These are phyloP conservation scores for Jasminum sambac DNA, from an alignment of 257 asterid genomes.

Conservation along the genomic window DNA sequence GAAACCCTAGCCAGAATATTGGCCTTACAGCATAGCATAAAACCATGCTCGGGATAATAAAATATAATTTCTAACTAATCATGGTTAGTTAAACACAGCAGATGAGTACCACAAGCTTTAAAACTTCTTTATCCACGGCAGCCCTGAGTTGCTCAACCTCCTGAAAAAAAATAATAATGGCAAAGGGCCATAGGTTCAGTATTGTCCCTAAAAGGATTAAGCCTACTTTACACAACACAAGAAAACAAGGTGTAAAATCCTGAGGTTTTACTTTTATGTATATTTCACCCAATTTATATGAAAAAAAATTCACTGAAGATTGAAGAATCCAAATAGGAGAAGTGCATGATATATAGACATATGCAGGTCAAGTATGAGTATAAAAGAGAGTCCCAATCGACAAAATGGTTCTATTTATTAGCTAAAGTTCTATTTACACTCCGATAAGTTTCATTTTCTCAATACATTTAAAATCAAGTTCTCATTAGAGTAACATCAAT, in stretches of 20 bases:
- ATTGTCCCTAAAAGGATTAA: background rate
- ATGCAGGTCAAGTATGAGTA: background rate
- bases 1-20: constrained; percentile 16
- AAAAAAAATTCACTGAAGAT: background rate
- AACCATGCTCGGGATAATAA: constrained; percentile 13
- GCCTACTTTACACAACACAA: background rate
- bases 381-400: background rate
- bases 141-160: constrained; percentile 80
- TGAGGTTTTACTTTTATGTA: background rate
- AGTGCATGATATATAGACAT: background rate
- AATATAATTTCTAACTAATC: constrained; percentile 10
- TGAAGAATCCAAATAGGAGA: background rate
- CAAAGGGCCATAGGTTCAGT: background rate
- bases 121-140: constrained; percentile 64
- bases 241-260: background rate
- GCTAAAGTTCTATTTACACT: background rate
- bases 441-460: background rate
- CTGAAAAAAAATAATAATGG: constrained; percentile 38
- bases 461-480: background rate
- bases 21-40: constrained; percentile 15
- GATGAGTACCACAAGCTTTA: constrained; percentile 70
- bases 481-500: background rate
- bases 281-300: background rate
- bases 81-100: constrained; percentile 20
- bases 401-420: background rate